These are phyloP conservation scores for Eurotiales sp. DNA, from an alignment of 2,329 filamentous ascomycete species.

Conservation along the genomic window DNA sequence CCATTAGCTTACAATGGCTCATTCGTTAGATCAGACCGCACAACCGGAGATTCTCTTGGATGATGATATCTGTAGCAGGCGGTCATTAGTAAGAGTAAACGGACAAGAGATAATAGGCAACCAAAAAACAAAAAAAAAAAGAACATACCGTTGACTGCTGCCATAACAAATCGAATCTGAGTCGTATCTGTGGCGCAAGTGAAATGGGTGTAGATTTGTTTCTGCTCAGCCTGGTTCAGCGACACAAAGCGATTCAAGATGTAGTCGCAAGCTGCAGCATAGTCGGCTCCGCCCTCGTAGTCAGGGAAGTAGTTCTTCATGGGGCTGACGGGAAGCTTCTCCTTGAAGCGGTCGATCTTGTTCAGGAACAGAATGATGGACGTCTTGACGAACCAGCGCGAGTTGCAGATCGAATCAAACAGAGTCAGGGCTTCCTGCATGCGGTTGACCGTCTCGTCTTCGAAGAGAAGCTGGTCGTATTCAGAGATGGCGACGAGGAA, in stretches of 20 bases:
- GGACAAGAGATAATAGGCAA: too few relatives aligned
- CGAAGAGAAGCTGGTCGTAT: conserved; percentile 93
- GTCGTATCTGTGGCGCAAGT: conserved; percentile 98
- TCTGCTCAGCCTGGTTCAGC: conserved; percentile 97
- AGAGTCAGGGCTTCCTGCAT: conserved; percentile 70
- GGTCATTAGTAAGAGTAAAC: background rate
- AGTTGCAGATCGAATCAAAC: conserved; percentile 71
- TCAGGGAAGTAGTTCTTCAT: conserved; percentile 76
- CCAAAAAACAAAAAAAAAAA: background rate
- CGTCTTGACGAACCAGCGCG: conserved; percentile 68
- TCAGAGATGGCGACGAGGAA: conserved; percentile 97
- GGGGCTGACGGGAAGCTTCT: conserved; percentile 68
- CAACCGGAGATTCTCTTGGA: conserved; percentile 96
- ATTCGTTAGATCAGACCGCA: conserved; percentile 85
- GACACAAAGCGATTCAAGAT: conserved; percentile 98
- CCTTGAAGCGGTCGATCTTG: conserved; percentile 73
- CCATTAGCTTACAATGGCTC: conserved; percentile 12
- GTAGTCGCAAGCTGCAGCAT: conserved; percentile 94
- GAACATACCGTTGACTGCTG: conserved; percentile 84
- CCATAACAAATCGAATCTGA: conserved; percentile 99
- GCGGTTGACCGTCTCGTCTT: conserved; percentile 86
- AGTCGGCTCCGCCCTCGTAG: conserved; percentile 90
- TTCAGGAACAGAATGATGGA: conserved; percentile 71
- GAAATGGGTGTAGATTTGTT: conserved; percentile 99
- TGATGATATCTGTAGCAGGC: conserved; percentile 90